Evolutionary conservation across 2,329 filamentous ascomycete species (phyloP).

Genomic region (Colletotrichum sidae): DNA sequence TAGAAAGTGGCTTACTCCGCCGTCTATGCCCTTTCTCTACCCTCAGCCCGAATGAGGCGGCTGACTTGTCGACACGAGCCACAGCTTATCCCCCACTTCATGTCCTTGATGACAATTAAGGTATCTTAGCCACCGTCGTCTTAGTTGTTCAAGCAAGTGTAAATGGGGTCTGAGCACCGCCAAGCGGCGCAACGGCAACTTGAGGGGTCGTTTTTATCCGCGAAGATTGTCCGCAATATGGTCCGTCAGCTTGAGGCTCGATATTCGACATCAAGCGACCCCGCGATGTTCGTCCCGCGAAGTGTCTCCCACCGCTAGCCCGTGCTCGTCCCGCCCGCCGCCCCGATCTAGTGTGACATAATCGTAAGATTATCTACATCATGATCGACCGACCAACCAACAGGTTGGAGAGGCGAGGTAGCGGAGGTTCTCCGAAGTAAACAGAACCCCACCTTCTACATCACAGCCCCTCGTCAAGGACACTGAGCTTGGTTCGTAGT

Average conservation of each 20-base stretch:
- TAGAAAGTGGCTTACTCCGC: constrained; percentile 11
- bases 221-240: constrained; percentile 17
- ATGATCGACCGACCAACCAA: constrained; percentile 2
- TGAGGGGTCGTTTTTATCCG: constrained; percentile 9
- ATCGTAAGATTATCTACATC: constrained; percentile 3
- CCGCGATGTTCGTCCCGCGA: constrained; percentile 7
- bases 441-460: constrained; percentile 6
- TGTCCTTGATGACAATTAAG: neutral
- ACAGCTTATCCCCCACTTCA: constrained; percentile 16
- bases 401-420: neutral
- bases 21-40: constrained; percentile 1
- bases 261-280: constrained; percentile 2
- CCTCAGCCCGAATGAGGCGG: constrained; percentile 22
- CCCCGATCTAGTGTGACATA: neutral
- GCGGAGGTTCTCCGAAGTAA: constrained; percentile 9
- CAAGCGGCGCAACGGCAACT: constrained; percentile 8
- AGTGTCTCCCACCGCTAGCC: constrained; percentile 7
- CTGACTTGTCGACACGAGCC: constrained; percentile 27
- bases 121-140: neutral
- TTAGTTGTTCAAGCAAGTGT: neutral
- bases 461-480: neutral
- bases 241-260: constrained; percentile 2
- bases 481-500: neutral
- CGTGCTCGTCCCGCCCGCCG: constrained; percentile 7
- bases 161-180: neutral